A percentile compares a stretch with the other conserved stretches of the same genome.
These are phyloP conservation scores for Casaregolazyma lundiana DNA, from an alignment of 1,139 yeast species.

Conservation along the genomic window DNA sequence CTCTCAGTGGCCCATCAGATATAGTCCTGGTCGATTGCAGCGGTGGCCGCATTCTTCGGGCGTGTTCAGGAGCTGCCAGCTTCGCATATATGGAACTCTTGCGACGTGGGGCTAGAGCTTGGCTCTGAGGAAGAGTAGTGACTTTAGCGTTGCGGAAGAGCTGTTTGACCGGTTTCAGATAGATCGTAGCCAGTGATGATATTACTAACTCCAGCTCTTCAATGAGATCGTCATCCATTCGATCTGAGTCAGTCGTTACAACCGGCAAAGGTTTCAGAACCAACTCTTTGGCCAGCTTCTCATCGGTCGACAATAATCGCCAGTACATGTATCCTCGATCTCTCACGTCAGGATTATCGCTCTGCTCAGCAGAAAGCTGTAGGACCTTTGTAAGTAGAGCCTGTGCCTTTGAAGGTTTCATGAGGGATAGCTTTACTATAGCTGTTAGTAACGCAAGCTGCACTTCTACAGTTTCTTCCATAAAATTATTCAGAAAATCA, in stretches of 20 bases:
- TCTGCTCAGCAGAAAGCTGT: slow-evolving; percentile 70
- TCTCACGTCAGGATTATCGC: slow-evolving; percentile 75
- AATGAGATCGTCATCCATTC: slow-evolving; percentile 61
- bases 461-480: slow-evolving; percentile 65
- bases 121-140: slow-evolving; percentile 52
- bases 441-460: slow-evolving; percentile 75
- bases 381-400: slow-evolving; percentile 54
- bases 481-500: slow-evolving; percentile 45
- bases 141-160: slow-evolving; percentile 67
- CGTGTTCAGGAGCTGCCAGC: background rate
- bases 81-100: slow-evolving; percentile 12
- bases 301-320: slow-evolving; percentile 59
- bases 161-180: slow-evolving; percentile 73
- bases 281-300: slow-evolving; percentile 43
- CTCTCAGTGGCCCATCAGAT: slow-evolving; percentile 6
- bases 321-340: slow-evolving; percentile 85
- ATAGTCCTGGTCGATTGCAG: slow-evolving; percentile 1
- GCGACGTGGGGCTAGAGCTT: slow-evolving; percentile 49
- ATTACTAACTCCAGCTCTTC: slow-evolving; percentile 81
- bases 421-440: slow-evolving; percentile 61
- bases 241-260: slow-evolving; percentile 64
- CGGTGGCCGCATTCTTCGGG: slow-evolving; percentile 1
- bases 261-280: slow-evolving; percentile 58
- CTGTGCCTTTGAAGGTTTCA: slow-evolving; percentile 54
- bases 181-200: slow-evolving; percentile 79